Conservation (phyloP, 2,329 filamentous ascomycete species). For the Colletotrichum eleusines region DNA sequence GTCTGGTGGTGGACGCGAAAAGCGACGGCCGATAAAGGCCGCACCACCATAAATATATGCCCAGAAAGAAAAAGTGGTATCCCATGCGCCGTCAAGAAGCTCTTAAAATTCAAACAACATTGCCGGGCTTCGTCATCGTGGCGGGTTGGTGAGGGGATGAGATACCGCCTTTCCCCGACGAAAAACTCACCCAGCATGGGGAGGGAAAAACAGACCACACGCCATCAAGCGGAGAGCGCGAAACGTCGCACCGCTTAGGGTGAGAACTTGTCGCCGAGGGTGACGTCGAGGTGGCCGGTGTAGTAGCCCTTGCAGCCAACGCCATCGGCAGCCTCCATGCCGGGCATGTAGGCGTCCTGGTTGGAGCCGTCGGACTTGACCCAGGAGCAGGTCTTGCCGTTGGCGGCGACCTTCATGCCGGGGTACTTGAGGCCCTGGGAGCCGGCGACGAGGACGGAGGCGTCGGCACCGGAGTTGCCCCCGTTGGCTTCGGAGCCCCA, state of each 20-base stretch:
- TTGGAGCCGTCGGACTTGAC: slow-evolving; percentile 51
- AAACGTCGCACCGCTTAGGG: background rate
- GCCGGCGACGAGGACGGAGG: slow-evolving; percentile 61
- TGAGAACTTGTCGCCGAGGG: slow-evolving; percentile 48
- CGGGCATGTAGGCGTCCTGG: slow-evolving; percentile 54
- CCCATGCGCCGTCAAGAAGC: slow-evolving; percentile 39
- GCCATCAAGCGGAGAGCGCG: background rate
- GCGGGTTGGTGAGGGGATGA: background rate
- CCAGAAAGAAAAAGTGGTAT: slow-evolving; percentile 33
- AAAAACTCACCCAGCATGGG: slow-evolving; percentile 17
- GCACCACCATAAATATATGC: slow-evolving; percentile 18
- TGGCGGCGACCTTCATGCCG: slow-evolving; percentile 55
- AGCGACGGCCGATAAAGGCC: slow-evolving; percentile 1
- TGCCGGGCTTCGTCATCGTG: slow-evolving; percentile 34
- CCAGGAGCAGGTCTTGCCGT: slow-evolving; percentile 57
- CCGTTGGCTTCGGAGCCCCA: slow-evolving; percentile 59
- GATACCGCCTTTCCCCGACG: slow-evolving; percentile 25
- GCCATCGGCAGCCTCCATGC: slow-evolving; percentile 55
- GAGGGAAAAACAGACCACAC: background rate
- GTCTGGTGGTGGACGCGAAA: slow-evolving; percentile 16
- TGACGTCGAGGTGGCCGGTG: slow-evolving; percentile 48
- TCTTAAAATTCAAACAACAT: slow-evolving; percentile 3
- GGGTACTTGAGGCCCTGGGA: slow-evolving; percentile 47
- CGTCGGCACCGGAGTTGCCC: slow-evolving; percentile 64
- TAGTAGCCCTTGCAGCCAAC: slow-evolving; percentile 55